phyloP scores from a whole-genome alignment of 805 yeast species.

The Danielozyma ontarioensis region DNA sequence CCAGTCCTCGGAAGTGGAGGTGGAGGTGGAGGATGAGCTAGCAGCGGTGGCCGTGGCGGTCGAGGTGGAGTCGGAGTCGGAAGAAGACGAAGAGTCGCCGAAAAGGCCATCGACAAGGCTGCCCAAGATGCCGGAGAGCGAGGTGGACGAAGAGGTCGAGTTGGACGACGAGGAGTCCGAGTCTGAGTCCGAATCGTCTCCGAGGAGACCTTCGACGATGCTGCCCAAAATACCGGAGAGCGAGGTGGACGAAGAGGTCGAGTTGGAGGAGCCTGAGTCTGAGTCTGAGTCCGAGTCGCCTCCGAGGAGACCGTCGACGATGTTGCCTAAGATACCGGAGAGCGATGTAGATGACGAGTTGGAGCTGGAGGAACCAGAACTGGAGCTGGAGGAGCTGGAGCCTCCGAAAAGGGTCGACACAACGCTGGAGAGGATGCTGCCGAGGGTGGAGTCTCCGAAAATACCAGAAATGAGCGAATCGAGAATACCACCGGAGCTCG shows the following conservation, averaged over 20 bases:
- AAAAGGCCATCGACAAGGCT: conserved; percentile 2
- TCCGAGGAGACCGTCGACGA: conserved; percentile 3
- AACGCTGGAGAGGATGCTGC: conserved; percentile 3
- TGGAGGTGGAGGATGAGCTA: neutral
- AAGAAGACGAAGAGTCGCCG: no score
- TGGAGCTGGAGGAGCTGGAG: conserved; percentile 1
- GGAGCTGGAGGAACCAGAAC: conserved; percentile 1
- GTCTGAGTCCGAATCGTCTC: neutral
- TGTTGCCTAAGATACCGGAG: conserved; percentile 3
- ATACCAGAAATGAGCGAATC: conserved; percentile 1
- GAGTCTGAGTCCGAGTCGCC: neutral
- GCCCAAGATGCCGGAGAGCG: neutral
- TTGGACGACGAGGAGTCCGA: neutral
- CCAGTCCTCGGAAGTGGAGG: neutral
- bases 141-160: conserved; percentile 1
- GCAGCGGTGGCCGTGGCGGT: conserved; percentile 2
- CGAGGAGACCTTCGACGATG: neutral
- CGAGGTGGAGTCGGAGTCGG: neutral
- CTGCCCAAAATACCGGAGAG: neutral
- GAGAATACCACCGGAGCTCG: neutral
- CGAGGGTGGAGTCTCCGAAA: conserved; percentile 1
- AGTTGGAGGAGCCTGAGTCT: neutral
- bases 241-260: conserved; percentile 1
- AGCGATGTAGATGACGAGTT: neutral
- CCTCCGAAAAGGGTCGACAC: conserved; percentile 1